phyloP scores from a whole-genome alignment of 1,284 basidiomycete genomes.

The Apiotrichum gracile region DNA sequence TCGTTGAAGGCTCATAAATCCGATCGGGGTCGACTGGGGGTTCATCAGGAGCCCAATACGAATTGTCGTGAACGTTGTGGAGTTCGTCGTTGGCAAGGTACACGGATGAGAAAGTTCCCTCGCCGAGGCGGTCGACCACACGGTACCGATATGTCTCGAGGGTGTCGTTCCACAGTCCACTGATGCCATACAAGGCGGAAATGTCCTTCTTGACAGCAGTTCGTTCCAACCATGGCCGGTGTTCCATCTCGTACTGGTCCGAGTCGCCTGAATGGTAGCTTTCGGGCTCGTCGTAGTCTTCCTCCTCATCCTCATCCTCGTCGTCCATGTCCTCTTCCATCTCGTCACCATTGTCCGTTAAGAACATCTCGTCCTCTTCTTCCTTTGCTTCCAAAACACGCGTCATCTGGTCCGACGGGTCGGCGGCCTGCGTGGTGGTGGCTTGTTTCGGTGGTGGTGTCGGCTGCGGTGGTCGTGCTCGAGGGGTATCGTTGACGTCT shows the following conservation, averaged over 20 bases:
- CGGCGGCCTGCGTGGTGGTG: background rate
- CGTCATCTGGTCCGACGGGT: slow-evolving; percentile 5
- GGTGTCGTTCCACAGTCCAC: slow-evolving; percentile 8
- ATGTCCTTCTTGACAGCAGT: slow-evolving; percentile 74
- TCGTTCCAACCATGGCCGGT: slow-evolving; percentile 58
- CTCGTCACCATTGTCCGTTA: background rate
- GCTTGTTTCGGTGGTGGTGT: too few relatives aligned
- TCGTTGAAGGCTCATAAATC: slow-evolving; percentile 11
- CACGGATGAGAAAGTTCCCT: slow-evolving; percentile 95
- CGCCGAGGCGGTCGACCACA: slow-evolving; percentile 85
- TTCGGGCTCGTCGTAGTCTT: slow-evolving; percentile 13
- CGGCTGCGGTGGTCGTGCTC: slow-evolving; percentile 47
- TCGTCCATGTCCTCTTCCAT: slow-evolving; percentile 3
- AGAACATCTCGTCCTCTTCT: background rate
- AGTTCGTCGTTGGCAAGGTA: slow-evolving; percentile 89
- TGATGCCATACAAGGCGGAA: slow-evolving; percentile 41
- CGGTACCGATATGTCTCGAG: slow-evolving; percentile 55
- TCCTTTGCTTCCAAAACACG: slow-evolving; percentile 1
- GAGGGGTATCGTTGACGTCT: slow-evolving; percentile 50
- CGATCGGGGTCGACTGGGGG: background rate
- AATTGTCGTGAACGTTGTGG: slow-evolving; percentile 72
- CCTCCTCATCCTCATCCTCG: slow-evolving; percentile 13
- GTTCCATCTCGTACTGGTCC: slow-evolving; percentile 43
- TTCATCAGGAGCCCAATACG: slow-evolving; percentile 64
- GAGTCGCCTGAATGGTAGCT: slow-evolving; percentile 44